These are phyloP conservation scores for Pinus taeda DNA, from an alignment of 75 land plant genomes.

Conservation along the genomic window DNA sequence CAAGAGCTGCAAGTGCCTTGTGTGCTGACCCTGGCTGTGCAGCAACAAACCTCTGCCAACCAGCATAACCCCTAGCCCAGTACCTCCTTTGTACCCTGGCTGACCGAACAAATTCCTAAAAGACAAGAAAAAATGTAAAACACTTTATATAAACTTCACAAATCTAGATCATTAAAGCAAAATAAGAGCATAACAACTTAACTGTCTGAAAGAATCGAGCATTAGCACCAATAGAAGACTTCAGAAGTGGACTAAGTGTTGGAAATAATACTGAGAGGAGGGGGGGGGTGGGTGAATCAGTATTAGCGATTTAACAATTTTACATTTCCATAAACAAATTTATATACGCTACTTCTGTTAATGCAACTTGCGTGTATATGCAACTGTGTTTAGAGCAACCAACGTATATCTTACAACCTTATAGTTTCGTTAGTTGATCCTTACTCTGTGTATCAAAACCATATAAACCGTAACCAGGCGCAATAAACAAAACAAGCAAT, in stretches of 20 bases:
- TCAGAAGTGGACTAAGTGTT: background rate
- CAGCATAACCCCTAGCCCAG: conserved; percentile 96
- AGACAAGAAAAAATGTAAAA: background rate
- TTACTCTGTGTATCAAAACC: too few species aligned
- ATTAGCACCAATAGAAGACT: background rate
- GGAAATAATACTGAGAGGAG: too few species aligned
- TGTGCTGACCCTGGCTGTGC: conserved; percentile 81
- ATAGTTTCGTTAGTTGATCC: too few species aligned
- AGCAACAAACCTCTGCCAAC: conserved; percentile 77
- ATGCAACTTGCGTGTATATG: too few species aligned
- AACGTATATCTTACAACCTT: too few species aligned
- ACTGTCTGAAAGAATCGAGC: background rate
- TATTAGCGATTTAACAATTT: too few species aligned
- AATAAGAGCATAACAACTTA: background rate
- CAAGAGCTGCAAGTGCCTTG: conserved; percentile 67
- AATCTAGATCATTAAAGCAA: background rate
- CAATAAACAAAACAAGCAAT: too few species aligned
- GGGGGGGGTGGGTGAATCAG: too few species aligned
- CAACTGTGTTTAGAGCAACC: too few species aligned
- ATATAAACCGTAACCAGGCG: too few species aligned
- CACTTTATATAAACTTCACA: background rate
- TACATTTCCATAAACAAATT: too few species aligned
- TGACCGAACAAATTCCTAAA: conserved; percentile 79
- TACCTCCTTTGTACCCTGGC: conserved; percentile 64
- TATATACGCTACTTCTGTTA: too few species aligned